A percentile compares a stretch with the other conserved stretches of the same genome.
Conservation (phyloP, 139 green algal genomes). For the Chlorella sp. region DNA sequence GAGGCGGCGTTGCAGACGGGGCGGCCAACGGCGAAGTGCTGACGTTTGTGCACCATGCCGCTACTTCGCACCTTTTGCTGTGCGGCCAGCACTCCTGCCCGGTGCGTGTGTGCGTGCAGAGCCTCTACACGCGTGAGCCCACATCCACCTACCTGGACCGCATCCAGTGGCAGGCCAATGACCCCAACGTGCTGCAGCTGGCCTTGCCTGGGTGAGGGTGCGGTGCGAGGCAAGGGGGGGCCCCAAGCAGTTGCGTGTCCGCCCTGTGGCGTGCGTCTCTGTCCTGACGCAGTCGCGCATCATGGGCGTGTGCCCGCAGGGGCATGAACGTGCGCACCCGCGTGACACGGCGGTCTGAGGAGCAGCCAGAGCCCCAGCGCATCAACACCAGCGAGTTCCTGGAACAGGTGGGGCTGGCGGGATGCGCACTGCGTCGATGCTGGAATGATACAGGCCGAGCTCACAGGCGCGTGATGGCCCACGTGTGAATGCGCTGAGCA, state of each 20-base stretch:
- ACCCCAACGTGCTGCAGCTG: slow-evolving; percentile 66
- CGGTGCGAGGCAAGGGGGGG: not conserved
- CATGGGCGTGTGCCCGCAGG: not conserved
- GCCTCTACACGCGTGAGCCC: too few relatives aligned
- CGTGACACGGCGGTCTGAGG: slow-evolving; percentile 5
- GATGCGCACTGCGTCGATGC: not conserved
- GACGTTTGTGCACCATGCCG: too few relatives aligned
- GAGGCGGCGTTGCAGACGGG: slow-evolving; percentile 53
- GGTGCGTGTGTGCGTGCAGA: too few relatives aligned
- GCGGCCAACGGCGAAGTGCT: slow-evolving; percentile 15
- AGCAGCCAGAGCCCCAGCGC: not conserved
- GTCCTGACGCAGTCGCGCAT: not conserved
- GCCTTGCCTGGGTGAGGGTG: slow-evolving; percentile 21
- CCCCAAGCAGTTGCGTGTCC: not conserved
- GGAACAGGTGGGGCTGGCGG: slow-evolving; percentile 11
- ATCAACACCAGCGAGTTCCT: slow-evolving; percentile 16
- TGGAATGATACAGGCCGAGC: not conserved
- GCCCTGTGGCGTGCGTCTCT: not conserved
- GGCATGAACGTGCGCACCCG: slow-evolving; percentile 3
- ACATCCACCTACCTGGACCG: too few relatives aligned
- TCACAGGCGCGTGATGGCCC: not conserved
- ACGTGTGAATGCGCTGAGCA: not conserved
- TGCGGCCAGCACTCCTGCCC: too few relatives aligned
- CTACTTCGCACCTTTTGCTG: too few relatives aligned
- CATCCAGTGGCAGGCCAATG: slow-evolving; percentile 57